Conservation (phyloP, 441 rosid genomes). For the Kokia cookei region DNA sequence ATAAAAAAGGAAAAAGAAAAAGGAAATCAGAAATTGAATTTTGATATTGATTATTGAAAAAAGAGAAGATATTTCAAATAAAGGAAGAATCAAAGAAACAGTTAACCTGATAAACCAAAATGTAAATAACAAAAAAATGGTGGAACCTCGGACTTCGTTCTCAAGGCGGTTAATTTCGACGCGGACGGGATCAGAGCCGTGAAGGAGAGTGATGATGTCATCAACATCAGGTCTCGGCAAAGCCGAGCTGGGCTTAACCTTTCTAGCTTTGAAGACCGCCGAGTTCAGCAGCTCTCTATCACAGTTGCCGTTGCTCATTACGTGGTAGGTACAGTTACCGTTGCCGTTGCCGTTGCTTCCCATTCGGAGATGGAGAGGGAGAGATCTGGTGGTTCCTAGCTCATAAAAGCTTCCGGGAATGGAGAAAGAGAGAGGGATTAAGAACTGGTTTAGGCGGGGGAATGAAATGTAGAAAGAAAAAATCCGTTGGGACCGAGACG, state of each 20-base stretch:
- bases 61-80: not conserved
- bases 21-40: too few relatives aligned
- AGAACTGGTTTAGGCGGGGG: slow-evolving; percentile 32
- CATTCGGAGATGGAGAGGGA: not conserved
- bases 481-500: not conserved
- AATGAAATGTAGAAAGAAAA: slow-evolving; percentile 1
- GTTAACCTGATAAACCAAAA: slow-evolving; percentile 21
- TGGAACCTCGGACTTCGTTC: slow-evolving; percentile 81
- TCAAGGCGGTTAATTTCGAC: slow-evolving; percentile 95
- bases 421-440: slow-evolving; percentile 2
- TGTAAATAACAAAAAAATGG: slow-evolving; percentile 38
- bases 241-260: slow-evolving; percentile 17
- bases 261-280: slow-evolving; percentile 29
- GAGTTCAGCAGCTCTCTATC: slow-evolving; percentile 13
- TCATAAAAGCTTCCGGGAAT: slow-evolving; percentile 6
- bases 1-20: too few relatives aligned
- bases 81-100: not conserved
- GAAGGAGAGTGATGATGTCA: slow-evolving; percentile 77
- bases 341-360: not conserved
- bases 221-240: slow-evolving; percentile 10
- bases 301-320: slow-evolving; percentile 26
- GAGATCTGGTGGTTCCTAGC: slow-evolving; percentile 5
- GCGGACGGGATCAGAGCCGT: slow-evolving; percentile 97
- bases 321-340: not conserved
- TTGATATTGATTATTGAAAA: not conserved